Evolutionary conservation across 2,329 filamentous ascomycete genomes (phyloP).

Genomic region (Calonectria multiphialidica): DNA sequence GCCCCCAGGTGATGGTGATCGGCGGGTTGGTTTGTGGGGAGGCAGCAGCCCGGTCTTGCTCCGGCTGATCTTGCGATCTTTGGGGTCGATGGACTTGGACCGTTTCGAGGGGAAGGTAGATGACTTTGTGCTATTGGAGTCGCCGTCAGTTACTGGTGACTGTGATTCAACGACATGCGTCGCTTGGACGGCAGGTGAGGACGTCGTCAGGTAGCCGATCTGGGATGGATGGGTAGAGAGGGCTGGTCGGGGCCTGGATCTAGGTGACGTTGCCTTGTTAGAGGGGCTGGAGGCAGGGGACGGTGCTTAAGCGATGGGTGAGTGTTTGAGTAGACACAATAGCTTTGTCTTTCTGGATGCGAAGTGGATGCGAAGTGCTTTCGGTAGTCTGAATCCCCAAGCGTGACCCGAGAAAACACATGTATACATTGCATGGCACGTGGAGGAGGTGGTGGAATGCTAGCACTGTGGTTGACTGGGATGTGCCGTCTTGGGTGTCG

Average conservation of each 20-base stretch:
- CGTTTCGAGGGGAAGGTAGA: constrained; percentile 40
- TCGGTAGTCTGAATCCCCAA: neutral
- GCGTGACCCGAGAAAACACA: constrained; percentile 29
- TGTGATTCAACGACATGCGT: constrained; percentile 54
- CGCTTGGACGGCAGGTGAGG: constrained; percentile 75
- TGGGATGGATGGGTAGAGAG: constrained; percentile 72
- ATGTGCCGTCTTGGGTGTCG: constrained; percentile 18
- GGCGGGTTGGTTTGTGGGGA: constrained; percentile 58
- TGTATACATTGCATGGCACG: constrained; percentile 13
- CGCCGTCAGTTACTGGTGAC: constrained; percentile 33
- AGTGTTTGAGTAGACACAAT: constrained; percentile 25
- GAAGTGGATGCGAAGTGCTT: neutral
- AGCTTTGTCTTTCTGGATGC: neutral
- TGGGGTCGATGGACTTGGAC: constrained; percentile 41
- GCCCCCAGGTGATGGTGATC: constrained; percentile 77
- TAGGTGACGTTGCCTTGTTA: constrained; percentile 41
- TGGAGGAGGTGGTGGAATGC: constrained; percentile 13
- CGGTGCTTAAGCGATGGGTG: constrained; percentile 1
- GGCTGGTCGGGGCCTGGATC: constrained; percentile 41
- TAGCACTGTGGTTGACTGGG: constrained; percentile 19
- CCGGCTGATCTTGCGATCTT: constrained; percentile 41
- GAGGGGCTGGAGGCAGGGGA: constrained; percentile 30
- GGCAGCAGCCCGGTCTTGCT: constrained; percentile 42
- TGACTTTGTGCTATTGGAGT: constrained; percentile 43
- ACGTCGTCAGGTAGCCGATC: constrained; percentile 75